Evolutionary conservation across 1,284 basidiomycete genomes (phyloP).

Genomic region (Singerocomus rubriflavus): DNA sequence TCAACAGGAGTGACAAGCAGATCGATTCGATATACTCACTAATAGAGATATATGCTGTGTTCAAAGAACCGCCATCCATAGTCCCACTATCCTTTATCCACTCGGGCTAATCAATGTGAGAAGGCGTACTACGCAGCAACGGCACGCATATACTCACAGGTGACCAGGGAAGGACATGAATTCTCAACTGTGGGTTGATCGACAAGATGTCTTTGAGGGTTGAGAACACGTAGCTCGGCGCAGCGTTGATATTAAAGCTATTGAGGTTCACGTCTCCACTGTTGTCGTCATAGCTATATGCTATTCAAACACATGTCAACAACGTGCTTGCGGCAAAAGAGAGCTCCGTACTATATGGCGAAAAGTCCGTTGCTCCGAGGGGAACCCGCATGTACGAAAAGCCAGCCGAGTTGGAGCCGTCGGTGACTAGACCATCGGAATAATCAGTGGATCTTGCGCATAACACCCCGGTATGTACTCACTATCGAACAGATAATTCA

Average conservation of each 20-base stretch:
- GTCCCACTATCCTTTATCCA: constrained; percentile 49
- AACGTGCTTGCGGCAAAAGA: not conserved
- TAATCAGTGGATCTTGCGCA: not conserved
- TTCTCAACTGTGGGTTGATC: constrained; percentile 40
- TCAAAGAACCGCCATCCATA: constrained; percentile 45
- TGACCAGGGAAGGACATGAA: constrained; percentile 51
- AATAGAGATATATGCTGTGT: constrained; percentile 33
- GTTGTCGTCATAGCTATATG: constrained; percentile 47
- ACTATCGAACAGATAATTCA: constrained; percentile 48
- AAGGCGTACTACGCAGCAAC: not conserved
- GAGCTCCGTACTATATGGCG: constrained; percentile 28
- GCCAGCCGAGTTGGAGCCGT: constrained; percentile 45
- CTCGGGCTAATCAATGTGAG: constrained; percentile 38
- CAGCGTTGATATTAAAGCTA: constrained; percentile 42
- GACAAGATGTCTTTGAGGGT: constrained; percentile 45
- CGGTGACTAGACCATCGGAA: constrained; percentile 36
- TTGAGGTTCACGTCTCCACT: constrained; percentile 41
- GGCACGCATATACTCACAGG: constrained; percentile 35
- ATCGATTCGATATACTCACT: constrained; percentile 29
- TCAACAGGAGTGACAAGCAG: not conserved
- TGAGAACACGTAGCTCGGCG: constrained; percentile 46
- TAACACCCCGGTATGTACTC: constrained; percentile 7
- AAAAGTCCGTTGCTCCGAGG: constrained; percentile 52
- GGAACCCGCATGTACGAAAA: constrained; percentile 52
- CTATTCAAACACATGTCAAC: constrained; percentile 27